Evolutionary conservation across 2,329 filamentous ascomycete genomes (phyloP).

Genomic region (Cladosporium colombiae): DNA sequence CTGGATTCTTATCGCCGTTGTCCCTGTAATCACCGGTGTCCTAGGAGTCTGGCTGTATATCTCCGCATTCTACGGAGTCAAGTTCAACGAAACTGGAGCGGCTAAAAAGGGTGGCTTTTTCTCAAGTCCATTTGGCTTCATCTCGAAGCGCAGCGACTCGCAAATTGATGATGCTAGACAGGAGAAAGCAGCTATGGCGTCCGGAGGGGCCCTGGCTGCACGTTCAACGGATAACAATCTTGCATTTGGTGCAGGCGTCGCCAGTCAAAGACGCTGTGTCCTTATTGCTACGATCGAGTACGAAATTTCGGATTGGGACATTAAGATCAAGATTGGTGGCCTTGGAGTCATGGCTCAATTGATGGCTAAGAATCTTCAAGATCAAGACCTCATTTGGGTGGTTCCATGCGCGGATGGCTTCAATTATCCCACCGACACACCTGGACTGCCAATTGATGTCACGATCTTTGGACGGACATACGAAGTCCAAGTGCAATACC

Average conservation of each 20-base stretch:
- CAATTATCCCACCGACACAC: slow-evolving; percentile 62
- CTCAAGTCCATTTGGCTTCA: slow-evolving; percentile 19
- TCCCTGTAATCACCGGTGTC: slow-evolving; percentile 55
- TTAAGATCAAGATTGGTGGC: slow-evolving; percentile 72
- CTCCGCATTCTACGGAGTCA: slow-evolving; percentile 63
- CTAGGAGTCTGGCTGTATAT: slow-evolving; percentile 58
- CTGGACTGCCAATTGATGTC: slow-evolving; percentile 62
- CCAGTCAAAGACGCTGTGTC: slow-evolving; percentile 51
- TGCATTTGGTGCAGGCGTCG: neutral
- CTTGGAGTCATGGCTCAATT: slow-evolving; percentile 70
- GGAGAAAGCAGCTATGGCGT: neutral
- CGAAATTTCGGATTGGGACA: slow-evolving; percentile 68
- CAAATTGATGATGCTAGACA: slow-evolving; percentile 26
- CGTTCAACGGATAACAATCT: neutral
- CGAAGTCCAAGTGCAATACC: slow-evolving; percentile 64
- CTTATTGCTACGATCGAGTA: slow-evolving; percentile 72
- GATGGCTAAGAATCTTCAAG: slow-evolving; percentile 65
- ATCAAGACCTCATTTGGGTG: slow-evolving; percentile 63
- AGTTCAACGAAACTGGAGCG: slow-evolving; percentile 61
- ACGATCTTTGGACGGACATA: slow-evolving; percentile 62
- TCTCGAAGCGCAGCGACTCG: slow-evolving; percentile 24
- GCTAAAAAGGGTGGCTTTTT: slow-evolving; percentile 48
- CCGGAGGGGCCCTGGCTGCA: neutral
- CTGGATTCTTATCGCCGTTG: slow-evolving; percentile 55
- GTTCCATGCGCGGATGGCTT: slow-evolving; percentile 59